Evolutionary conservation across 371 early-diverging fungal genomes (phyloP), one percentile per base, ranked within the genome.

Genomic region (Lichtheimia corymbifera): DNA sequence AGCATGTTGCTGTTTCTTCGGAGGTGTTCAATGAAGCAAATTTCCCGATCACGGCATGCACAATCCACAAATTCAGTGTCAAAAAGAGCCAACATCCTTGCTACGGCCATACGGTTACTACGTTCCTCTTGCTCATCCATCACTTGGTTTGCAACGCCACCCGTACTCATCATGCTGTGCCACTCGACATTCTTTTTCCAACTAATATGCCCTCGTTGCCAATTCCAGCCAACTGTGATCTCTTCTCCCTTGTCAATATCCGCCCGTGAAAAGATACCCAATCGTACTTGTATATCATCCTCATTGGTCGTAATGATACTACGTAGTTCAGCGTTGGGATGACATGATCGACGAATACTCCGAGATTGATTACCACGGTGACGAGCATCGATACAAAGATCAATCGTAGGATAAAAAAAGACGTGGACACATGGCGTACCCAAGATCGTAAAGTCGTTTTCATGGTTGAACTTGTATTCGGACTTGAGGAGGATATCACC

Each of bases 371-470:
- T 84, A 11, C 91, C 92, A 27, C 76, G 74, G 15, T 80, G 70
- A 25, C 95, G 83, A 49, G 91, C 88, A 67, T 95, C 93, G 2
- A 95, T 85, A 40, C 80, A 86, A 4, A 91, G 76, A 50, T 90
- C 83, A n/a, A 89, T 53, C 4, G 84, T 80, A 0, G 88, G 90
- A 62, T 92, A 88, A 55, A 89, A 84, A 28, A 88, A 86, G 1
- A 93, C 89, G 70, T 85, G 87, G 1, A 90, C 85, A 20, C 86
- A 77, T 0, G 87, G 77, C 0, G 87, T 85, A 2, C 86, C 87
- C 25, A 91, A 59, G 12, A 85, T 62, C 14, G 74, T 67, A 65
- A 86, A 89, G 43, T 85, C 70, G 66, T 89, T 88, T 43, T 74
- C 78, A 3, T 82, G 74, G 40, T 88, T 81, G 20, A 72, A 70